Percentiles rank a stretch among this genome's conserved stretches.
Evolutionary conservation across 2,329 filamentous ascomycete genomes (phyloP).

Genomic region (Fusarium falciforme): DNA sequence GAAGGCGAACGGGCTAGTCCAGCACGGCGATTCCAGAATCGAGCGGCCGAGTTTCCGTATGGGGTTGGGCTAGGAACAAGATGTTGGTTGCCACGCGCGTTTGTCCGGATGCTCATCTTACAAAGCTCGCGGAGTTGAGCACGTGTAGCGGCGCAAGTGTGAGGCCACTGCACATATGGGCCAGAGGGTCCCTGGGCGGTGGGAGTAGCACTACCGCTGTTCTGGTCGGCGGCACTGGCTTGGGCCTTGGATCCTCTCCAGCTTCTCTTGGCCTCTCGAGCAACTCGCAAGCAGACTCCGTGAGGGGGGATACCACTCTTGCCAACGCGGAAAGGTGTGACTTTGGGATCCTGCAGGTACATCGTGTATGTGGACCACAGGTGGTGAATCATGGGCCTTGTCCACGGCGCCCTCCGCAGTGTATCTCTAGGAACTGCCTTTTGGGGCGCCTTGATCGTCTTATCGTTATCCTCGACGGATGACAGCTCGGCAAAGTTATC

Average conservation of each 20-base stretch:
- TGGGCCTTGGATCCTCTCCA: constrained; percentile 71
- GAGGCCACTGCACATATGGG: constrained; percentile 71
- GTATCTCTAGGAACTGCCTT: constrained; percentile 40
- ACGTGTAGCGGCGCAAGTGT: constrained; percentile 71
- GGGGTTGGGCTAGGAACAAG: constrained; percentile 67
- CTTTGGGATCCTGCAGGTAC: constrained; percentile 74
- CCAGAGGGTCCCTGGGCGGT: constrained; percentile 57
- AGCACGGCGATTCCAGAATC: constrained; percentile 61
- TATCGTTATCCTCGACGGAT: constrained; percentile 45
- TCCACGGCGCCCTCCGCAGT: constrained; percentile 69
- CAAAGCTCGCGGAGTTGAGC: constrained; percentile 72
- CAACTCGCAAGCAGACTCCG: constrained; percentile 72
- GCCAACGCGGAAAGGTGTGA: constrained; percentile 73
- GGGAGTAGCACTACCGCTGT: constrained; percentile 67
- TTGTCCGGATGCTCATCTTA: constrained; percentile 63
- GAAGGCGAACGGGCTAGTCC: constrained; percentile 59
- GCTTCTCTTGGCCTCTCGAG: constrained; percentile 73
- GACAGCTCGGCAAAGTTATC: constrained; percentile 42
- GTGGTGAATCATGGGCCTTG: constrained; percentile 72
- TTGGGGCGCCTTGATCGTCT: constrained; percentile 45
- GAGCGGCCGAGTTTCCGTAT: constrained; percentile 62
- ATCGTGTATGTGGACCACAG: constrained; percentile 74
- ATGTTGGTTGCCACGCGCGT: constrained; percentile 57
- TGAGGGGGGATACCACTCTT: constrained; percentile 73
- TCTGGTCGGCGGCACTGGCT: constrained; percentile 44